phyloP scores from a whole-genome alignment of 768 basidiomycete genomes.

The Phylloporus scabripes region DNA sequence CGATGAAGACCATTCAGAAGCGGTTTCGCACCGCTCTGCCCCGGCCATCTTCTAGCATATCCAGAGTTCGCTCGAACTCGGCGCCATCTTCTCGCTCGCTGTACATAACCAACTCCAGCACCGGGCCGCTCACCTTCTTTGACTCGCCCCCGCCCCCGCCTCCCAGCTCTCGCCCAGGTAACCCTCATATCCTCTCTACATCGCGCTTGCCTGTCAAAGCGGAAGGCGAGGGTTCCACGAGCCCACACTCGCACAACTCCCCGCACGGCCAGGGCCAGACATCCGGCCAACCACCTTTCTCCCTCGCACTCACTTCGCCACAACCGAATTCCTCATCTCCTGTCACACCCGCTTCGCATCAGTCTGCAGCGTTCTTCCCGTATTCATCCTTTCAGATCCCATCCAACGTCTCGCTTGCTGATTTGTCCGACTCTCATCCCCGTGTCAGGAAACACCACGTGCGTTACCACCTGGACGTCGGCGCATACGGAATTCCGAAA shows the following conservation, averaged over 20 bases:
- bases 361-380: constrained; percentile 33
- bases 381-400: constrained; percentile 31
- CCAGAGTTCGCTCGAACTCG: constrained; percentile 43
- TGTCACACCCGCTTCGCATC: constrained; percentile 26
- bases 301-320: constrained; percentile 42
- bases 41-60: constrained; percentile 27
- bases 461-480: constrained; percentile 60
- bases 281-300: constrained; percentile 31
- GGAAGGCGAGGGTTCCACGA: constrained; percentile 39
- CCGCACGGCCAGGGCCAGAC: constrained; percentile 34
- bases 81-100: constrained; percentile 37
- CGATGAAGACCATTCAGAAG: constrained; percentile 49
- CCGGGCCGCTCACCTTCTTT: constrained; percentile 36
- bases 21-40: constrained; percentile 44
- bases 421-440: constrained; percentile 25
- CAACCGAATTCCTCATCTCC: constrained; percentile 33
- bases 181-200: constrained; percentile 35
- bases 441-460: constrained; percentile 29
- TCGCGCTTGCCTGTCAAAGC: constrained; percentile 43
- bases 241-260: constrained; percentile 28
- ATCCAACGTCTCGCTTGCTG: constrained; percentile 23
- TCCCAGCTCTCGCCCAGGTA: constrained; percentile 36
- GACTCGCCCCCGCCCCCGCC: constrained; percentile 37
- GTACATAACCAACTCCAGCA: constrained; percentile 33
- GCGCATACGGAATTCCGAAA: constrained; percentile 86